phyloP scores from a whole-genome alignment of 1,139 yeast genomes.

The Magnusiomyces fungicola region DNA sequence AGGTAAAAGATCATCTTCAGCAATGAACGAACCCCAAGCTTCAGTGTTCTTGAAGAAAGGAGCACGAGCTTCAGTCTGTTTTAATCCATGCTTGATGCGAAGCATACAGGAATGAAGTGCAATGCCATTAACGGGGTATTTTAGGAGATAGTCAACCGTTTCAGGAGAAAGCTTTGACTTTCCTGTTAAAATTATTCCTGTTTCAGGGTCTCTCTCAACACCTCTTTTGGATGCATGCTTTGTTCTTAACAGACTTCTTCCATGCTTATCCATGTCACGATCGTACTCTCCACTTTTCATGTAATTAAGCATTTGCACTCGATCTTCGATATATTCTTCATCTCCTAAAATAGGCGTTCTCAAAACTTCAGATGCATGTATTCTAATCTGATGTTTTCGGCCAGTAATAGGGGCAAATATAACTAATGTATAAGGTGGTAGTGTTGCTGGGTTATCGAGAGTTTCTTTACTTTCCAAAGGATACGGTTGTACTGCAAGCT shows the following conservation, averaged over 20 bases:
- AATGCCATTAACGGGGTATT: slow-evolving; percentile 2
- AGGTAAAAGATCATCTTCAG: neutral
- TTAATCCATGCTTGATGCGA: slow-evolving; percentile 3
- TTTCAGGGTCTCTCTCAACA: neutral
- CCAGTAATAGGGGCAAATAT: slow-evolving; percentile 38
- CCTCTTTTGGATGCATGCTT: neutral
- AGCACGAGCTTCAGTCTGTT: slow-evolving; percentile 3
- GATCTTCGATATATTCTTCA: slow-evolving; percentile 7
- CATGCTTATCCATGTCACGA: neutral
- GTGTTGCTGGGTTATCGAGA: neutral
- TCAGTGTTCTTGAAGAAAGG: slow-evolving; percentile 8
- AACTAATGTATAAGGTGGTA: slow-evolving; percentile 17
- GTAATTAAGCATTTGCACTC: neutral
- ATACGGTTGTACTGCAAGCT: neutral
- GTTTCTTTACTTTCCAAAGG: neutral
- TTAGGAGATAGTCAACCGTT: neutral
- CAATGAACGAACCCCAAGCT: slow-evolving; percentile 7
- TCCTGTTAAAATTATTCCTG: neutral
- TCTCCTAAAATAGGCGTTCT: slow-evolving; percentile 25
- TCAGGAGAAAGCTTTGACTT: neutral
- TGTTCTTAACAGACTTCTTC: neutral
- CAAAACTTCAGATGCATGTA: slow-evolving; percentile 27
- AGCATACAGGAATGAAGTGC: slow-evolving; percentile 12
- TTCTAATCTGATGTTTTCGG: slow-evolving; percentile 41
- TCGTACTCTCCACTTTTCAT: slow-evolving; percentile 6